These are phyloP conservation scores for Pisolithus thermaeus DNA, from an alignment of 1,284 basidiomycete species.

Conservation along the genomic window DNA sequence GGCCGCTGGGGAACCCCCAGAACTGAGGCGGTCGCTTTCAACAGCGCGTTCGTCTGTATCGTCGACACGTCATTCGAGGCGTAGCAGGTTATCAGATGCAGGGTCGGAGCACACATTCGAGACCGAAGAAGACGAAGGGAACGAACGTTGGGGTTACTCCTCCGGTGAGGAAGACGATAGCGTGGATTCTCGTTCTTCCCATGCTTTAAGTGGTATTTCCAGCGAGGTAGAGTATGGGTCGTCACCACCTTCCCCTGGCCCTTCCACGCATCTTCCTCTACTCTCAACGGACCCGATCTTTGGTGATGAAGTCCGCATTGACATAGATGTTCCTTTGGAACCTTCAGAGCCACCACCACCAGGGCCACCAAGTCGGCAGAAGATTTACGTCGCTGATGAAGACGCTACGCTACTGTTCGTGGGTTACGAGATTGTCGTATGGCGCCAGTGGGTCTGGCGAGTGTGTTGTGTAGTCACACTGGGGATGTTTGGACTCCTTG, in stretches of 20 bases:
- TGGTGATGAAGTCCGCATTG: constrained; percentile 73
- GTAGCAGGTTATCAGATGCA: constrained; percentile 49
- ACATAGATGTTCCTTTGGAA: constrained; percentile 63
- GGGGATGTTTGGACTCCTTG: constrained; percentile 78
- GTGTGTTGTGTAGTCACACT: constrained; percentile 64
- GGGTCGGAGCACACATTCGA: constrained; percentile 54
- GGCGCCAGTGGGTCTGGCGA: constrained; percentile 71
- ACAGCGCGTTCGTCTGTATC: constrained; percentile 46
- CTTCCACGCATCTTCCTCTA: constrained; percentile 54
- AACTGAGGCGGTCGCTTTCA: constrained; percentile 51
- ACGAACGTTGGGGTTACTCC: constrained; percentile 75
- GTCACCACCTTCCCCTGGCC: constrained; percentile 52
- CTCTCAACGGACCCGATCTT: constrained; percentile 72
- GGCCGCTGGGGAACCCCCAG: constrained; percentile 34
- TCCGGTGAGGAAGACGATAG: constrained; percentile 62
- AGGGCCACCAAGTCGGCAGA: constrained; percentile 80
- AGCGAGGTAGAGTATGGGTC: constrained; percentile 67
- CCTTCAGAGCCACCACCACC: constrained; percentile 59
- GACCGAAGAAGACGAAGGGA: constrained; percentile 43
- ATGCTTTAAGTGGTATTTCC: constrained; percentile 35
- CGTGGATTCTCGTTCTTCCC: constrained; percentile 24
- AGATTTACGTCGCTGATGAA: constrained; percentile 86
- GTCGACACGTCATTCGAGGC: constrained; percentile 45
- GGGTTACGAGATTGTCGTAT: constrained; percentile 73
- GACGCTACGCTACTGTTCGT: constrained; percentile 86